Evolutionary conservation across 2,329 filamentous ascomycete genomes (phyloP).

Genomic region (Mycogone perniciosa): DNA sequence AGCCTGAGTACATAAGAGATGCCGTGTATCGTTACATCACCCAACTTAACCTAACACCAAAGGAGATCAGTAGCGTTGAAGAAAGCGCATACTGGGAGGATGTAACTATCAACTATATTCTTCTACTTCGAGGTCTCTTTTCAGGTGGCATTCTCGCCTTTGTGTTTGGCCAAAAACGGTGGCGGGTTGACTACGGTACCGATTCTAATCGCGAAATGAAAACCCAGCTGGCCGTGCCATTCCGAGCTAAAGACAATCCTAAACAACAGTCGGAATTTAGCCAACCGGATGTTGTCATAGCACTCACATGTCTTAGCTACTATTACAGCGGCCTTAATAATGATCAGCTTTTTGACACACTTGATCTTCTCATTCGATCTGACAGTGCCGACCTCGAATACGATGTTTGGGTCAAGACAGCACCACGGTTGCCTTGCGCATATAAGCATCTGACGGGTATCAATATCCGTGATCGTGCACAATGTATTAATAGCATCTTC

Average conservation of each 20-base stretch:
- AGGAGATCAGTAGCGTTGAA: conserved; percentile 32
- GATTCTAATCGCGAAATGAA: conserved; percentile 34
- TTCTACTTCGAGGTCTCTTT: conserved; percentile 51
- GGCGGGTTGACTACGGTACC: conserved; percentile 59
- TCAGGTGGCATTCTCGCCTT: conserved; percentile 49
- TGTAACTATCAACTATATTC: conserved; percentile 28
- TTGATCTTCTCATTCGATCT: conserved; percentile 41
- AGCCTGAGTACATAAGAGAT: conserved; percentile 24
- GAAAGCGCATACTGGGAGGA: conserved; percentile 30
- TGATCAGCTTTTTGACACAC: conserved; percentile 40
- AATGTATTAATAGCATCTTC: conserved; percentile 46
- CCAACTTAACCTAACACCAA: conserved; percentile 18
- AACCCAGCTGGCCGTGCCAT: conserved; percentile 51
- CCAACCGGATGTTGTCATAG: conserved; percentile 52
- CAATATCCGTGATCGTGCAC: conserved; percentile 50
- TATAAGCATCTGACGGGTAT: conserved; percentile 43
- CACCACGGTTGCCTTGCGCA: conserved; percentile 23
- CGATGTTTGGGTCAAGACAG: conserved; percentile 37
- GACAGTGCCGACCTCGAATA: conserved; percentile 51
- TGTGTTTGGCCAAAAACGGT: conserved; percentile 50
- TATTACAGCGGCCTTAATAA: conserved; percentile 51
- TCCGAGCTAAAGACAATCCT: conserved; percentile 52
- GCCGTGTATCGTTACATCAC: conserved; percentile 41
- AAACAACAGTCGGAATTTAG: conserved; percentile 53
- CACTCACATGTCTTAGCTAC: conserved; percentile 49